Percentiles rank a stretch among this genome's conserved stretches.
Conservation (phyloP, 2,329 filamentous ascomycete species). For the Arthrobotrys iridis region DNA sequence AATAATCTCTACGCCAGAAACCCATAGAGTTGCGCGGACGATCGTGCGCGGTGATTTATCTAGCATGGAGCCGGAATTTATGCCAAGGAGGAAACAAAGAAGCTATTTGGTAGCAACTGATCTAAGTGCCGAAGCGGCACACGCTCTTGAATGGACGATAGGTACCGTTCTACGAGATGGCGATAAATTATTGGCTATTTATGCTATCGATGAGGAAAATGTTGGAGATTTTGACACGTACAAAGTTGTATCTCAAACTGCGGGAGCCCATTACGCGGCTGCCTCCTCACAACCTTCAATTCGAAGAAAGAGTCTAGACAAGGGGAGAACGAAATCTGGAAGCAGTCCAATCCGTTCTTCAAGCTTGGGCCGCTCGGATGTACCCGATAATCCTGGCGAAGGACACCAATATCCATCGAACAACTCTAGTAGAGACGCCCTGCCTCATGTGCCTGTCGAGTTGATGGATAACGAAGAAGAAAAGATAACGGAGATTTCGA, state of each 20-base stretch:
- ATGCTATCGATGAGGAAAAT: constrained; percentile 89
- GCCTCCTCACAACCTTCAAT: constrained; percentile 58
- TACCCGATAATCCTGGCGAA: constrained; percentile 29
- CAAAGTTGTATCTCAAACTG: constrained; percentile 58
- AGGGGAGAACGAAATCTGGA: constrained; percentile 15
- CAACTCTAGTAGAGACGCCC: constrained; percentile 34
- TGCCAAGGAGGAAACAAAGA: constrained; percentile 80
- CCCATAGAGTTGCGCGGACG: constrained; percentile 84
- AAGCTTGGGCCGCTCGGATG: constrained; percentile 24
- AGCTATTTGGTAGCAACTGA: constrained; percentile 97
- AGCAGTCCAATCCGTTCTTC: constrained; percentile 34
- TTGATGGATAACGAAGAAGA: constrained; percentile 52
- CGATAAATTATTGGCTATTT: constrained; percentile 91
- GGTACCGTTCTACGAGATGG: constrained; percentile 93
- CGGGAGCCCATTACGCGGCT: constrained; percentile 75
- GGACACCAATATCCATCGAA: constrained; percentile 12
- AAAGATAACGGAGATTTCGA: not conserved
- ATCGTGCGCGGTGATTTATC: constrained; percentile 88
- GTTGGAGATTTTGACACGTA: constrained; percentile 62
- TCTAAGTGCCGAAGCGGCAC: constrained; percentile 90
- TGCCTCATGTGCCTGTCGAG: constrained; percentile 26
- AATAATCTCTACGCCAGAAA: constrained; percentile 77
- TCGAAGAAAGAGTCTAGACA: constrained; percentile 51
- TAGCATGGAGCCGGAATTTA: constrained; percentile 78
- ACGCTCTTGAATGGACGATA: constrained; percentile 96